These are phyloP conservation scores for Quercus ilex DNA, from an alignment of 306 rosid genomes.

Conservation along the genomic window DNA sequence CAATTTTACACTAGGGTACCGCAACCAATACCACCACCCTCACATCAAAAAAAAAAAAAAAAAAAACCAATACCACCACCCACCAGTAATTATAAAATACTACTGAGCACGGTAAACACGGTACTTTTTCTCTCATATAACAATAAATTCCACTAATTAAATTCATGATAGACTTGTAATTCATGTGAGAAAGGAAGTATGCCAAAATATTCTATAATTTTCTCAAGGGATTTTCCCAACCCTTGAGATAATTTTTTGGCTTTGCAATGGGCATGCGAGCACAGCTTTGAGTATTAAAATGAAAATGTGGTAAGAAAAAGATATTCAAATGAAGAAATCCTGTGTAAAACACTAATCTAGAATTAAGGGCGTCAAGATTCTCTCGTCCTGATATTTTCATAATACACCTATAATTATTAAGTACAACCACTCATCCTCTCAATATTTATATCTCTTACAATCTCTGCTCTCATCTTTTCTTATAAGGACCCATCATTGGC, in stretches of 20 bases:
- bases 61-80: too few relatives aligned
- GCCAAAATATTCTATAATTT: too few relatives aligned
- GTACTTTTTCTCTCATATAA: too few relatives aligned
- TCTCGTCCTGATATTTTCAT: background rate
- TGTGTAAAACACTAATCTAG: background rate
- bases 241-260: too few relatives aligned
- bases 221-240: too few relatives aligned
- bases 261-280: background rate
- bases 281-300: background rate
- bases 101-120: fast-evolving
- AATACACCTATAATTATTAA: background rate
- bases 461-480: background rate
- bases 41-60: too few relatives aligned
- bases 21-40: too few relatives aligned
- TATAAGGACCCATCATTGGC: conserved; percentile 29
- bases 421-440: background rate
- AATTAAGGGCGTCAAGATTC: background rate
- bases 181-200: too few relatives aligned
- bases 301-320: background rate
- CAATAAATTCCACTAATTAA: too few relatives aligned
- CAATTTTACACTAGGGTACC: too few relatives aligned
- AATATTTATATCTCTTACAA: background rate
- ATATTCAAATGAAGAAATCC: background rate
- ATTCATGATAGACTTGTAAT: too few relatives aligned
- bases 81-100: too few relatives aligned